Percentiles rank a stretch among this genome's conserved stretches.
These are phyloP conservation scores for Sphaceloma murrayae DNA, from an alignment of 2,329 filamentous ascomycete species.

Conservation along the genomic window DNA sequence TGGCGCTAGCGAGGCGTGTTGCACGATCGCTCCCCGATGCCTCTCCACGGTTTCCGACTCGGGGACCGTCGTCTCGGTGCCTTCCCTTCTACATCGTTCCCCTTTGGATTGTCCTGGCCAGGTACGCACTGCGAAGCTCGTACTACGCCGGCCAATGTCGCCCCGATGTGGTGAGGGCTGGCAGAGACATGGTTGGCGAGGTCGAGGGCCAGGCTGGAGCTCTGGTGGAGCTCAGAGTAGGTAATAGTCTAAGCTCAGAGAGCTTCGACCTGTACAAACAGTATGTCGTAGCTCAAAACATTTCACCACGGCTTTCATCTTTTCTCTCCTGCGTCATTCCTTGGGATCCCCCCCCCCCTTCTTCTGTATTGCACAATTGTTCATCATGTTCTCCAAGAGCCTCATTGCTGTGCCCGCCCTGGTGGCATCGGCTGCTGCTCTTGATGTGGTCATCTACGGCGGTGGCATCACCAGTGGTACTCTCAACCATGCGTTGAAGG, in stretches of 20 bases:
- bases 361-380: conserved; percentile 2
- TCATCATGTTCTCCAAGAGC: conserved; percentile 14
- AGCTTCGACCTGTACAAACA: no score
- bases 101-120: no score
- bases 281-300: no score
- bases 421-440: conserved; percentile 6
- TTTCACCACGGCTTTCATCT: no score
- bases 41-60: conserved; percentile 9
- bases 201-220: no score
- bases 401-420: conserved; percentile 10
- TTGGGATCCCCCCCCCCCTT: background rate
- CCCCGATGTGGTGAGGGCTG: no score
- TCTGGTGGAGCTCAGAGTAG: no score
- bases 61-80: conserved; percentile 8
- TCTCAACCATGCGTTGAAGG: conserved; percentile 16
- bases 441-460: conserved; percentile 16
- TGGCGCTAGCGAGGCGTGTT: conserved; percentile 2
- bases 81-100: background rate
- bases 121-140: no score
- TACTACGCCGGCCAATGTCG: conserved; percentile 3
- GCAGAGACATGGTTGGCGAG: no score
- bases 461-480: conserved; percentile 17
- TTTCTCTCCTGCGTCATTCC: no score
- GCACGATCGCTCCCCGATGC: conserved; percentile 9
- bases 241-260: no score